Conservation (phyloP, 2,329 filamentous ascomycete genomes). For the Pseudocercospora fuligena region DNA sequence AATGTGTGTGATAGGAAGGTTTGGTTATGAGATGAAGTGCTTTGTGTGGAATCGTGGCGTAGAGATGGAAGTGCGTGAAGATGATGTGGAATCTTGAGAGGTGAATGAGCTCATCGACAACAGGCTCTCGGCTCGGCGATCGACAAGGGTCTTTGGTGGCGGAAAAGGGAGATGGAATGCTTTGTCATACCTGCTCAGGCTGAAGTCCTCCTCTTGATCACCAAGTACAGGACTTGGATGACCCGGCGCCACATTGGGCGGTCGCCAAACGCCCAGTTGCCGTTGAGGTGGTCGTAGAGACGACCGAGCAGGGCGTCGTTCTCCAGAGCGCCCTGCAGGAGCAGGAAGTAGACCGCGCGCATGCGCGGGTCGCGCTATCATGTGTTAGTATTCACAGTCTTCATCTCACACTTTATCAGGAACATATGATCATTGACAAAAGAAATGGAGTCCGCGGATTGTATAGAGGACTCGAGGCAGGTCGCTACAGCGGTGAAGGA, state of each 20-base stretch:
- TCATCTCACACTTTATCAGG: not conserved
- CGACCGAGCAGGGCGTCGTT: not conserved
- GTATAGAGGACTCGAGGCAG: not conserved
- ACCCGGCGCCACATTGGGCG: not conserved
- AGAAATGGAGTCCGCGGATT: not conserved
- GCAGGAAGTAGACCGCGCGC: not conserved
- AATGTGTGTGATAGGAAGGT: constrained; percentile 23
- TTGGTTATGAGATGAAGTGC: not conserved
- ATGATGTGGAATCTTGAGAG: constrained; percentile 1
- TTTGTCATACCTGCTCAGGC: not conserved
- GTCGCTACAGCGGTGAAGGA: not conserved
- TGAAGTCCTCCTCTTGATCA: not conserved
- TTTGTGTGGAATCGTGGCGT: not conserved
- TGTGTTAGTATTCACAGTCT: not conserved
- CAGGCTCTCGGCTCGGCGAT: not conserved
- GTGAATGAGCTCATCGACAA: constrained; percentile 6
- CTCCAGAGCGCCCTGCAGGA: not conserved
- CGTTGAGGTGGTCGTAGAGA: not conserved
- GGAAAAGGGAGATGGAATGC: not conserved
- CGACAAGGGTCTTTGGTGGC: constrained; percentile 2
- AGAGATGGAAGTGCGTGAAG: not conserved
- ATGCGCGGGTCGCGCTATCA: not conserved
- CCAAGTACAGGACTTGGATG: not conserved
- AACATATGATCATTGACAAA: not conserved
- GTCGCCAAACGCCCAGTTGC: not conserved